Evolutionary conservation across 2,329 filamentous ascomycete species (phyloP), one percentile per base, ranked within the genome.

Genomic region (Aspergillus versicolor): DNA sequence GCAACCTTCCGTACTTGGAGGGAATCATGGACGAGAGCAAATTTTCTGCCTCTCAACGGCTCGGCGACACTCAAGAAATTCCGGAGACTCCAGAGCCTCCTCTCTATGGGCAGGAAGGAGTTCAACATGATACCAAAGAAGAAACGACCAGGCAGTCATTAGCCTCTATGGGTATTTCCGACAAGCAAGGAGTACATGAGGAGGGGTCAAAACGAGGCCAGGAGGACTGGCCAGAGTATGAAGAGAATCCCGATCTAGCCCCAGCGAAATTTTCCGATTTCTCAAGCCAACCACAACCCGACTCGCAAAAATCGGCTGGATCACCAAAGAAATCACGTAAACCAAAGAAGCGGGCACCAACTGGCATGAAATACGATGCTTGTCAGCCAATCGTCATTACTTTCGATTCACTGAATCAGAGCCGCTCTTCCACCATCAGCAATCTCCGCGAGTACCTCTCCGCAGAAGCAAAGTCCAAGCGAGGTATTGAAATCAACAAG

Each of bases 321-420:
- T 45, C 61, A 6, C 43, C 49, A 15, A 55, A 22, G 34, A 66
- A 65, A 24, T 32, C 47, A 19, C 61, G 60, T 27, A 66, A 66
- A 58, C 43, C 53, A 49, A 67, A 65, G 61, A 67, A 65, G 72
- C 65, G 73, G 69, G 55, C 60, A 49, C 30, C 60, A 15, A 11
- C 19, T 60, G 55, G 62, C 60, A 32, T 63, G 65, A 83, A 78
- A 60, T 75, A 77, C 56, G 77, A 84, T 52, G 74, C 78, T 1
- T 76, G 75, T 8, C 80, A 85, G 50, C 86, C 91, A 1, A 83
- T 84, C 37, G 92, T 97, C 60, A 87, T 97, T 61, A 91, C 91
- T 0, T 83, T 97, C 24, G 94, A 99, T 72, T 97, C 94, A 0
- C 80, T 97, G 1, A 87, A 86, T n/a, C 66, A 73, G 4, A 45